Conservation (phyloP, 208 protist genomes). For the Wallacemonas sp. region DNA sequence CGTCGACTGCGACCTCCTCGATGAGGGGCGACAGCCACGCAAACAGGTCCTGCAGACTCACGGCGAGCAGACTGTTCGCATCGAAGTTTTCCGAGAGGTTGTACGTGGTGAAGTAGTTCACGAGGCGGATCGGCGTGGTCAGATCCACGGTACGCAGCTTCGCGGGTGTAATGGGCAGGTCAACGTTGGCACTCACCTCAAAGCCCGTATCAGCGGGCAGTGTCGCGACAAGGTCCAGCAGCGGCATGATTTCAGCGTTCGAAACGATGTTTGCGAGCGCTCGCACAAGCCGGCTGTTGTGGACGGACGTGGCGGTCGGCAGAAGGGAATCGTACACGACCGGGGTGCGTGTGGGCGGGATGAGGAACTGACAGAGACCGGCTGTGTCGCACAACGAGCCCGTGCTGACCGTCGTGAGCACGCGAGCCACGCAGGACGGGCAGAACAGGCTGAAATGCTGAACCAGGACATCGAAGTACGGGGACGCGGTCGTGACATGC, state of each 20-base stretch:
- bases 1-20: neutral
- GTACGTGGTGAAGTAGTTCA: conserved; percentile 1
- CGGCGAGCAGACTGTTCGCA: neutral
- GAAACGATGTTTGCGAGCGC: neutral
- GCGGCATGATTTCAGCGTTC: neutral
- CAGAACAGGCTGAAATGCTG: neutral
- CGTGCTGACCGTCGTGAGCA: neutral
- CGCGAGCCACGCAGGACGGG: neutral
- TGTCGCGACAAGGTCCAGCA: neutral
- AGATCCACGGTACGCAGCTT: neutral
- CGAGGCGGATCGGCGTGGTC: neutral
- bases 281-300: neutral
- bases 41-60: neutral
- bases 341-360: neutral
- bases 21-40: conserved; percentile 1
- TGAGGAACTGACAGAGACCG: neutral
- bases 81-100: conserved; percentile 1
- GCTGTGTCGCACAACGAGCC: neutral
- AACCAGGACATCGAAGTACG: conserved; percentile 3
- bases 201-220: conserved; percentile 7
- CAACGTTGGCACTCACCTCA: neutral
- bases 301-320: neutral
- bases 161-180: neutral
- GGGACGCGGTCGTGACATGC: neutral
- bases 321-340: conserved; percentile 1